Percentiles rank a stretch among this genome's conserved stretches.
phyloP scores from a whole-genome alignment of 2,329 filamentous ascomycete species.

The Phaeosphaeriaceae sp. region DNA sequence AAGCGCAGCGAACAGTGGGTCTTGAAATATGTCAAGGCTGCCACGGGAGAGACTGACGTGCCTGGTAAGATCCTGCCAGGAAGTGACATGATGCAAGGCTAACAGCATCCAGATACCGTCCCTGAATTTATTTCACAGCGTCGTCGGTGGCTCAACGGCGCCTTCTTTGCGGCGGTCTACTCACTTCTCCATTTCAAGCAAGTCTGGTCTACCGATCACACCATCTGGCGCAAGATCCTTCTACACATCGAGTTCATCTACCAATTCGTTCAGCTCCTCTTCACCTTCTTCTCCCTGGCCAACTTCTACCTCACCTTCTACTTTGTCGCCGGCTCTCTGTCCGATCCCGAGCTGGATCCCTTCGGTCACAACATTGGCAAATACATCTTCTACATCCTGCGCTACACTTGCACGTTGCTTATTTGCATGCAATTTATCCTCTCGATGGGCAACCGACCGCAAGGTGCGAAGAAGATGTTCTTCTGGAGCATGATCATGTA shows the following conservation, averaged over 20 bases:
- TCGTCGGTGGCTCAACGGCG: constrained; percentile 95
- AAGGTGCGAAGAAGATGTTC: constrained; percentile 92
- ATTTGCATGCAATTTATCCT: constrained; percentile 97
- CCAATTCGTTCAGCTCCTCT: constrained; percentile 88
- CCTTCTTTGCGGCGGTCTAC: constrained; percentile 98
- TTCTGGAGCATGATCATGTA: constrained; percentile 89
- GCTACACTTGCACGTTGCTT: constrained; percentile 84
- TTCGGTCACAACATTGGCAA: constrained; percentile 87
- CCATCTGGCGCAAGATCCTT: constrained; percentile 83
- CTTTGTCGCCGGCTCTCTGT: constrained; percentile 91
- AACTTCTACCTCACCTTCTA: constrained; percentile 99
- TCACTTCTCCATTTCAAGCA: constrained; percentile 94
- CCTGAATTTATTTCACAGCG: constrained; percentile 98
- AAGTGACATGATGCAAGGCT: not conserved
- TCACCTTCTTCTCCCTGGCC: constrained; percentile 97
- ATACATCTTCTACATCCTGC: constrained; percentile 84
- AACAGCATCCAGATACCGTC: constrained; percentile 70
- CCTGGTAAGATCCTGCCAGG: constrained; percentile 72
- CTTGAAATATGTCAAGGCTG: constrained; percentile 95
- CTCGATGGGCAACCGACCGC: constrained; percentile 92
- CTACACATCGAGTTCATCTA: constrained; percentile 96
- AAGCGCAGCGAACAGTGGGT: constrained; percentile 97
- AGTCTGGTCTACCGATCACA: constrained; percentile 92
- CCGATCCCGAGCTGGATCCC: constrained; percentile 80
- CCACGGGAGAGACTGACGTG: constrained; percentile 96